A percentile compares a stretch with the other conserved stretches of the same genome.
These are phyloP conservation scores for Eimeria tenella DNA, from an alignment of 169 alveolate genomes.

Conservation along the genomic window DNA sequence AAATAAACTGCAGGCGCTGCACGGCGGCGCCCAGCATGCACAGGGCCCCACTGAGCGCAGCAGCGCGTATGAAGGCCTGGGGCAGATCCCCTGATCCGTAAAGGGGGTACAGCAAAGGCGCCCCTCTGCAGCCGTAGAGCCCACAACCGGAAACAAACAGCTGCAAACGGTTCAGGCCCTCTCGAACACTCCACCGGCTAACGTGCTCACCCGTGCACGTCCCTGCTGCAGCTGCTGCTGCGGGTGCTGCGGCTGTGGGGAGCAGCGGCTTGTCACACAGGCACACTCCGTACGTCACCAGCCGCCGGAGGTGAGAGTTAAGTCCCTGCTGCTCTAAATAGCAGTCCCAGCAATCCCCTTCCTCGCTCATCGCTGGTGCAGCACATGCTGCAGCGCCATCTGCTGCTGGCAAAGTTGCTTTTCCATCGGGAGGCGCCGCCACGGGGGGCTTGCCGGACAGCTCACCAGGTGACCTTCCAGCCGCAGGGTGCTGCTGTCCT, in stretches of 20 bases:
- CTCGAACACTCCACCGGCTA: conserved; percentile 41
- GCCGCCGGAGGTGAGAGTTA: conserved; percentile 39
- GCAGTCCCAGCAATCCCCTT: conserved; percentile 53
- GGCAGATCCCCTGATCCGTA: conserved; percentile 62
- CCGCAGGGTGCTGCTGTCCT: not conserved
- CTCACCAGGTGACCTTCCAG: not conserved
- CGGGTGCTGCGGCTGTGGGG: conserved; percentile 20
- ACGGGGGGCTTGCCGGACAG: not conserved
- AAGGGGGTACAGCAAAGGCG: conserved; percentile 51
- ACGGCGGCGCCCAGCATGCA: conserved; percentile 66
- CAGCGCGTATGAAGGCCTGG: conserved; percentile 57
- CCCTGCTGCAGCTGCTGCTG: conserved; percentile 27
- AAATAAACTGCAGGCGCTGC: conserved; percentile 44
- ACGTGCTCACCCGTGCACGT: not conserved
- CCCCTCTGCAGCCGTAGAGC: conserved; percentile 12
- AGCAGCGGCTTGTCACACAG: conserved; percentile 54
- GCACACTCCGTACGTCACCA: conserved; percentile 57
- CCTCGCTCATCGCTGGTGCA: not conserved
- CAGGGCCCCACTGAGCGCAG: conserved; percentile 66
- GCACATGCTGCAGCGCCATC: not conserved
- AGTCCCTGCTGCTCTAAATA: conserved; percentile 48
- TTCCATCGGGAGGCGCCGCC: not conserved
- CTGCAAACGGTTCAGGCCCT: conserved; percentile 48
- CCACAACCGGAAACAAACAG: conserved; percentile 31
- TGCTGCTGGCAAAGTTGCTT: not conserved